Evolutionary conservation across 78 protist species (phyloP).

Genomic region (Dictyostelium purpureum): DNA sequence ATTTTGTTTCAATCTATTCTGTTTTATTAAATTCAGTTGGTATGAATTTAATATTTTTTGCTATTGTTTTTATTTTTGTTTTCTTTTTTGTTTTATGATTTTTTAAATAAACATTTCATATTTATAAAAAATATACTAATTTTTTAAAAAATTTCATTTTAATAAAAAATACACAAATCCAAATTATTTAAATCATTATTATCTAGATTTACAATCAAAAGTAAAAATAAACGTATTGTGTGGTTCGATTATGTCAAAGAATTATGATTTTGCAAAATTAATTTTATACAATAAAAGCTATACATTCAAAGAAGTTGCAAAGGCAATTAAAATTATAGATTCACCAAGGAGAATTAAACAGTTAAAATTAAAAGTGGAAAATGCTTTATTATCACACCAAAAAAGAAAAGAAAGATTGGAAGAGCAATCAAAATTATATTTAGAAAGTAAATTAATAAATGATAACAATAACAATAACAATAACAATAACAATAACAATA

Average conservation of each 20-base stretch:
- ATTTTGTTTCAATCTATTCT: constrained; percentile 32
- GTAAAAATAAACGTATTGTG: constrained; percentile 42
- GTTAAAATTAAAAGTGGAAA: constrained; percentile 5
- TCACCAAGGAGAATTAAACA: constrained; percentile 18
- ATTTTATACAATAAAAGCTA: constrained; percentile 45
- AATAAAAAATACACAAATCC: neutral
- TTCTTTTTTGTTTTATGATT: neutral
- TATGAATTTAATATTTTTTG: neutral
- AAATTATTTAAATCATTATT: neutral
- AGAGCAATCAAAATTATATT: neutral
- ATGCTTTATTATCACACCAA: neutral
- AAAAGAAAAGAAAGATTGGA: neutral
- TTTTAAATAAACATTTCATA: too few relatives aligned
- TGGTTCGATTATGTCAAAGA: constrained; percentile 37
- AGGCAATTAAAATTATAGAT: constrained; percentile 56
- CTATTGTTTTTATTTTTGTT: neutral
- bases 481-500: constrained; percentile 6
- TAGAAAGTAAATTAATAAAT: neutral
- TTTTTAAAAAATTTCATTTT: too few relatives aligned
- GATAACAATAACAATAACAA: constrained; percentile 22
- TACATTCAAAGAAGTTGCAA: constrained; percentile 65
- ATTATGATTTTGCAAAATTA: constrained; percentile 24
- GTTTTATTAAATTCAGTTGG: constrained; percentile 19
- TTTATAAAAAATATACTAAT: too few relatives aligned
- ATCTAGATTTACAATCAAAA: constrained; percentile 11